Evolutionary conservation across 2,329 filamentous ascomycete species (phyloP).

Genomic region (Septoria petroselini): DNA sequence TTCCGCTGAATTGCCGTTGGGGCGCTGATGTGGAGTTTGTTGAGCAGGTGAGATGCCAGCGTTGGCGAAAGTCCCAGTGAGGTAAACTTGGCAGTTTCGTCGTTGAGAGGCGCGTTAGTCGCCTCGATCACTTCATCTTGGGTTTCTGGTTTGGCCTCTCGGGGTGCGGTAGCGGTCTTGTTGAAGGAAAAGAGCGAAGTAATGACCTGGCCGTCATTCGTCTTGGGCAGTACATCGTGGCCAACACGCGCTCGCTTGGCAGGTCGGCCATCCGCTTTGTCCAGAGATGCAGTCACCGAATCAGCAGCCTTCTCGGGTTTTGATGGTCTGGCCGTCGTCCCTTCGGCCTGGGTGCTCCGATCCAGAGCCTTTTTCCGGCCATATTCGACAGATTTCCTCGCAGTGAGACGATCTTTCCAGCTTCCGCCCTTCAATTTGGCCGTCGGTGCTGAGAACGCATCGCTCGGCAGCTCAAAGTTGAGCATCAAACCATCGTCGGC

Average conservation of each 20-base stretch:
- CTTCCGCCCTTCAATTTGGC: slow-evolving; percentile 78
- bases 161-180: slow-evolving; percentile 63
- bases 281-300: not conserved
- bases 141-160: slow-evolving; percentile 40
- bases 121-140: slow-evolving; percentile 56
- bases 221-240: slow-evolving; percentile 20
- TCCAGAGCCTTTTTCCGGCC: slow-evolving; percentile 46
- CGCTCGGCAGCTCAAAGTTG: slow-evolving; percentile 74
- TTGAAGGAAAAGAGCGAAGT: slow-evolving; percentile 94
- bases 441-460: slow-evolving; percentile 60
- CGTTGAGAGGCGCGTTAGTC: slow-evolving; percentile 84
- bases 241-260: slow-evolving; percentile 25
- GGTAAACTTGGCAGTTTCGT: slow-evolving; percentile 81
- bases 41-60: slow-evolving; percentile 76
- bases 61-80: slow-evolving; percentile 77
- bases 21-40: slow-evolving; percentile 82
- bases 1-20: slow-evolving; percentile 94
- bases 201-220: slow-evolving; percentile 54
- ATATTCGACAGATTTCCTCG: slow-evolving; percentile 64
- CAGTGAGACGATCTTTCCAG: slow-evolving; percentile 84
- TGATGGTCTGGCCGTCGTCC: not conserved
- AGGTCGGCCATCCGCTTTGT: slow-evolving; percentile 8
- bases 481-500: slow-evolving; percentile 92
- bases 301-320: not conserved
- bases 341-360: slow-evolving; percentile 16